Evolutionary conservation across 768 basidiomycete species (phyloP).

Genomic region (Clathrus columnatus): DNA sequence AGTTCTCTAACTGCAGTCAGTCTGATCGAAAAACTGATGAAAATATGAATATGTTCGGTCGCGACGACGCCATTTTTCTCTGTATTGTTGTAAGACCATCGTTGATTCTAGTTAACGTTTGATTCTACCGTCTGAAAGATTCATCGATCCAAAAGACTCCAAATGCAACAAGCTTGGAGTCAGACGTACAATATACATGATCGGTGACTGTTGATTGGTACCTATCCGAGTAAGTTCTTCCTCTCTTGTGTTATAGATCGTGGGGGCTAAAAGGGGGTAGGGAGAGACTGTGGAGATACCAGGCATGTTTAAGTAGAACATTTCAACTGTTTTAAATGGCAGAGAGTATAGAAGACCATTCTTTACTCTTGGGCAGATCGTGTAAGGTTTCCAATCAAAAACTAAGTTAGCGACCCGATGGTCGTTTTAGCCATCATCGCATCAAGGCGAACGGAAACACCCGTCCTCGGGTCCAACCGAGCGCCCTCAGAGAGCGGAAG

Average conservation of each 20-base stretch:
- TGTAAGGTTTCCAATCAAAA: background rate
- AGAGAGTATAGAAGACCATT: background rate
- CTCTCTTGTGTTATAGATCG: slow-evolving; percentile 16
- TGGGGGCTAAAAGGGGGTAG: slow-evolving; percentile 13
- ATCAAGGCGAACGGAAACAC: too few relatives aligned
- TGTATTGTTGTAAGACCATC: slow-evolving; percentile 48
- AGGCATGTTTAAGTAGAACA: slow-evolving; percentile 14
- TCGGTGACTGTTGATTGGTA: slow-evolving; percentile 11
- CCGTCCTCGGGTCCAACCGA: too few relatives aligned
- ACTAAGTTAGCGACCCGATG: background rate
- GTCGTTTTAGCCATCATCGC: background rate
- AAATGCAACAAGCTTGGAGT: background rate
- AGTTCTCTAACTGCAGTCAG: slow-evolving; percentile 29
- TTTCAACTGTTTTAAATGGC: slow-evolving; percentile 8
- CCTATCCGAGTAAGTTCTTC: slow-evolving; percentile 14
- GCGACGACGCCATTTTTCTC: slow-evolving; percentile 21
- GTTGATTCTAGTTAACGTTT: slow-evolving; percentile 37
- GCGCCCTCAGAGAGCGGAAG: too few relatives aligned
- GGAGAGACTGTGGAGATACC: slow-evolving; percentile 10
- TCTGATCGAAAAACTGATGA: slow-evolving; percentile 41
- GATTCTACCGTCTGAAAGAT: background rate
- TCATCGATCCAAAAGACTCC: background rate
- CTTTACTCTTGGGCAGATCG: background rate
- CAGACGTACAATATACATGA: slow-evolving; percentile 13
- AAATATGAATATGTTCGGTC: slow-evolving; percentile 49